Percentiles rank a stretch among this genome's conserved stretches.
Evolutionary conservation across 2,329 filamentous ascomycete genomes (phyloP).

Genomic region (Mycogone perniciosa): DNA sequence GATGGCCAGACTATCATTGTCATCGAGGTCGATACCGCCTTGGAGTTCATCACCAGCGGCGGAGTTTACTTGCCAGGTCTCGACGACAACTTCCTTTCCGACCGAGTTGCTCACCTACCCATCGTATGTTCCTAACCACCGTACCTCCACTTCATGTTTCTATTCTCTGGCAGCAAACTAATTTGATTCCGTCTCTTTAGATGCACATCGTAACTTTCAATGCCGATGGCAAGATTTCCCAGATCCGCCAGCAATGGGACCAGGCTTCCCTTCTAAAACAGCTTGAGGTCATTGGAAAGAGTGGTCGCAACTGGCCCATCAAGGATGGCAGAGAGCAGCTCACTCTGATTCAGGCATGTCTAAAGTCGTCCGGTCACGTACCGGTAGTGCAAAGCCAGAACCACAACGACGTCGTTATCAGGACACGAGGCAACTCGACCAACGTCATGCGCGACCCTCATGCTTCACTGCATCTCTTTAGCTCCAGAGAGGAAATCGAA

Average conservation of each 20-base stretch:
- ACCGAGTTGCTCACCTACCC: conserved; percentile 70
- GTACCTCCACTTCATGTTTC: not conserved
- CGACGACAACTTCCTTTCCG: conserved; percentile 89
- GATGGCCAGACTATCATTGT: conserved; percentile 68
- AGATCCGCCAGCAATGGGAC: conserved; percentile 91
- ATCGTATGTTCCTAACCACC: conserved; percentile 56
- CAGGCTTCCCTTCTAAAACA: conserved; percentile 89
- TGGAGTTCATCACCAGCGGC: conserved; percentile 76
- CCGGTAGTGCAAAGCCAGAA: conserved; percentile 24
- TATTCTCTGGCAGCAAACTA: conserved; percentile 12
- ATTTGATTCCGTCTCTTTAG: conserved; percentile 36
- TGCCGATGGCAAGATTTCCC: conserved; percentile 66
- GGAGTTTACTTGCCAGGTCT: conserved; percentile 82
- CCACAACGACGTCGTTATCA: conserved; percentile 33
- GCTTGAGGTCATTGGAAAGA: conserved; percentile 85
- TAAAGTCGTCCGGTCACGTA: conserved; percentile 41
- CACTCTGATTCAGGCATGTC: conserved; percentile 61
- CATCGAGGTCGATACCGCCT: conserved; percentile 73
- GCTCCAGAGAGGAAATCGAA: conserved; percentile 58
- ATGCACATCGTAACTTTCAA: conserved; percentile 87
- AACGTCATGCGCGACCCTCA: conserved; percentile 58
- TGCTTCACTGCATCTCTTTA: conserved; percentile 69
- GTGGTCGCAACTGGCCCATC: conserved; percentile 92
- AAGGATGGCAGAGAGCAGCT: conserved; percentile 79
- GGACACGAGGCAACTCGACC: conserved; percentile 46